Percentiles rank a stretch among this genome's conserved stretches.
phyloP scores from a whole-genome alignment of 331 rosid species.

The Telfairia occidentalis region DNA sequence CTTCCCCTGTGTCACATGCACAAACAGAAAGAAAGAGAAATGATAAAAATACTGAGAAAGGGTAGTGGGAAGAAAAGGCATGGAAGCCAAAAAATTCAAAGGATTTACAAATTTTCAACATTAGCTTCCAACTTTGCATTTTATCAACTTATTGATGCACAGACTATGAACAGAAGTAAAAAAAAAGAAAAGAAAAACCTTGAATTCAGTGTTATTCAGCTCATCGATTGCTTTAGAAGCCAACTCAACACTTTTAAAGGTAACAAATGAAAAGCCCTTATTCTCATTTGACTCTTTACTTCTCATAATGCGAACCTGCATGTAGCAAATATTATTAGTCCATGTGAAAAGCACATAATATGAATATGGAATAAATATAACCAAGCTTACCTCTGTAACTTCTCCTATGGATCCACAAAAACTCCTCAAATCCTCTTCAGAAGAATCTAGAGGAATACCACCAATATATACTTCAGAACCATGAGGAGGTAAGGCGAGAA shows the following conservation, averaged over 20 bases:
- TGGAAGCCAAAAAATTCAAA: neutral
- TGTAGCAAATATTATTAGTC: constrained; percentile 16
- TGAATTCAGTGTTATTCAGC: constrained; percentile 58
- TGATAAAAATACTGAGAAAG: neutral
- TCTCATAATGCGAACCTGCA: constrained; percentile 86
- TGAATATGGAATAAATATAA: constrained; percentile 10
- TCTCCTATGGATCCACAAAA: constrained; percentile 74
- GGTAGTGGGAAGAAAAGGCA: neutral
- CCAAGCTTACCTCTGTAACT: constrained; percentile 52
- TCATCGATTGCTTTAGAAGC: constrained; percentile 84
- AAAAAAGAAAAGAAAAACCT: constrained; percentile 37
- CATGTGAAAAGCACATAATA: neutral
- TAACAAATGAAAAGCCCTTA: constrained; percentile 82
- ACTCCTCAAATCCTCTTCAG: constrained; percentile 51
- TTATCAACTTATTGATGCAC: constrained; percentile 2
- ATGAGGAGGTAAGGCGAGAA: constrained; percentile 95
- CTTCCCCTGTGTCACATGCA: constrained; percentile 44
- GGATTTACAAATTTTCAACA: neutral
- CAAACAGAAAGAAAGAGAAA: constrained; percentile 9
- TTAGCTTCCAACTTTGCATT: neutral
- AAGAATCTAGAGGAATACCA: constrained; percentile 65
- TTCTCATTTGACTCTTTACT: constrained; percentile 62
- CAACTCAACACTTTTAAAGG: constrained; percentile 60
- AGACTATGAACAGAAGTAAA: neutral
- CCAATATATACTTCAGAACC: constrained; percentile 95